Evolutionary conservation across 2,329 filamentous ascomycete genomes (phyloP).

Genomic region (Fusarium albosuccineum): DNA sequence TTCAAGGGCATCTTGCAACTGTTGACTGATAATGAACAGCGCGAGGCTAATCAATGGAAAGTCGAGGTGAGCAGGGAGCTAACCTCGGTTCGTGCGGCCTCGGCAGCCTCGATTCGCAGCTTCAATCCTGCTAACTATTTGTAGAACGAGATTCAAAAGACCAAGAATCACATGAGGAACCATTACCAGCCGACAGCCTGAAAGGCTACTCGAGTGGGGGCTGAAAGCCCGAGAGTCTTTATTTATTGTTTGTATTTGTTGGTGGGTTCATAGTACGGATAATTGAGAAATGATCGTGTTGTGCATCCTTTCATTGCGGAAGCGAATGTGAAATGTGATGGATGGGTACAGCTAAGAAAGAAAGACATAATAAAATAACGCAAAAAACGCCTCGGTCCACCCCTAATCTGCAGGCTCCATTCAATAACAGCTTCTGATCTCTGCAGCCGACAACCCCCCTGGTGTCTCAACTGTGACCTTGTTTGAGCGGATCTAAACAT

Average conservation of each 20-base stretch:
- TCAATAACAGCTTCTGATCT: slow-evolving; percentile 6
- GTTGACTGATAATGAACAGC: slow-evolving; percentile 9
- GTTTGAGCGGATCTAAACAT: neutral
- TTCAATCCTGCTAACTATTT: neutral
- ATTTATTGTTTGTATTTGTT: too few species aligned
- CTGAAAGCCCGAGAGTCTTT: too few species aligned
- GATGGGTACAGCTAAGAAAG: too few species aligned
- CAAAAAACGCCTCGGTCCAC: too few species aligned
- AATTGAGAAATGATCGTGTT: too few species aligned
- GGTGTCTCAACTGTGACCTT: neutral
- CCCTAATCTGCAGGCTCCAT: neutral
- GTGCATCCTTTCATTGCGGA: too few species aligned
- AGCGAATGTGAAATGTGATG: too few species aligned
- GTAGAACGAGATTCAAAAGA: neutral
- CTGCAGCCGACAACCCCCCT: neutral
- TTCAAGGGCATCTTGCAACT: too few species aligned
- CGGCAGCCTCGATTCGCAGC: neutral
- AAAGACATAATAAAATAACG: too few species aligned
- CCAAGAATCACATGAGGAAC: neutral
- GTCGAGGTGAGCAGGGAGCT: slow-evolving; percentile 2
- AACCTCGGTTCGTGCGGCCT: neutral
- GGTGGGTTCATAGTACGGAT: too few species aligned
- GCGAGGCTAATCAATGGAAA: slow-evolving; percentile 18
- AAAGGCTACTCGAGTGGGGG: too few species aligned
- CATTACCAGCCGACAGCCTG: neutral